phyloP scores from a whole-genome alignment of 108 stramenopile species.

The Cyclotella choctawhatcheeana region DNA sequence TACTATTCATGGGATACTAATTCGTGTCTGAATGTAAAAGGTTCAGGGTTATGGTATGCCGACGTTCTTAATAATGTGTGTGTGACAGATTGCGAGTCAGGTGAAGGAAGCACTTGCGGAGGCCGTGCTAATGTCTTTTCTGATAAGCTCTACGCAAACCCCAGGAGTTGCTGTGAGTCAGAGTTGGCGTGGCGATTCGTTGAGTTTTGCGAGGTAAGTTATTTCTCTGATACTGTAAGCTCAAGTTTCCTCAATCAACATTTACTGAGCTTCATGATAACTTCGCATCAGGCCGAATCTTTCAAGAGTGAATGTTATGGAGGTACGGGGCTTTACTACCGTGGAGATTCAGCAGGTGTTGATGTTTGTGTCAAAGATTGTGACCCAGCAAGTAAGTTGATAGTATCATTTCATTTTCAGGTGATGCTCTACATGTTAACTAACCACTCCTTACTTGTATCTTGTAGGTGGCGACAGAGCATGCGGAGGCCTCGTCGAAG shows the following conservation, averaged over 20 bases:
- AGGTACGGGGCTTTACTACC: constrained; percentile 19
- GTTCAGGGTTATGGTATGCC: constrained; percentile 21
- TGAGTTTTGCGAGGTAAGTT: constrained; percentile 14
- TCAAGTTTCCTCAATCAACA: neutral
- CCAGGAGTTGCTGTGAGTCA: constrained; percentile 13
- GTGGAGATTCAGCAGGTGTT: constrained; percentile 6
- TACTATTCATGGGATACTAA: constrained; percentile 3
- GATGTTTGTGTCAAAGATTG: constrained; percentile 14
- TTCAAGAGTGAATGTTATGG: constrained; percentile 7
- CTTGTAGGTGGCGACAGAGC: constrained; percentile 7
- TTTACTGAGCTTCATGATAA: too few relatives aligned
- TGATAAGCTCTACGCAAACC: neutral
- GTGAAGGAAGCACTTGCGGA: constrained; percentile 7
- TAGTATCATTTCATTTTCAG: too few relatives aligned
- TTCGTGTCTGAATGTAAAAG: constrained; percentile 5
- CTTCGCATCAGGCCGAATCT: constrained; percentile 17
- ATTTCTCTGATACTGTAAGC: neutral
- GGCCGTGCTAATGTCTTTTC: constrained; percentile 9
- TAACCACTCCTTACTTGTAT: neutral
- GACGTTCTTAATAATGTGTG: neutral
- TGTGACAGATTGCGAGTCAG: constrained; percentile 6
- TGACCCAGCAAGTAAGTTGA: constrained; percentile 20
- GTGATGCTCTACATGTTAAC: too few relatives aligned
- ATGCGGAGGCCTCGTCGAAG: constrained; percentile 23
- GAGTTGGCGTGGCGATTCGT: constrained; percentile 1